Conservation (phyloP, 1,139 yeast genomes). For the Scheffersomyces illinoinensis region DNA sequence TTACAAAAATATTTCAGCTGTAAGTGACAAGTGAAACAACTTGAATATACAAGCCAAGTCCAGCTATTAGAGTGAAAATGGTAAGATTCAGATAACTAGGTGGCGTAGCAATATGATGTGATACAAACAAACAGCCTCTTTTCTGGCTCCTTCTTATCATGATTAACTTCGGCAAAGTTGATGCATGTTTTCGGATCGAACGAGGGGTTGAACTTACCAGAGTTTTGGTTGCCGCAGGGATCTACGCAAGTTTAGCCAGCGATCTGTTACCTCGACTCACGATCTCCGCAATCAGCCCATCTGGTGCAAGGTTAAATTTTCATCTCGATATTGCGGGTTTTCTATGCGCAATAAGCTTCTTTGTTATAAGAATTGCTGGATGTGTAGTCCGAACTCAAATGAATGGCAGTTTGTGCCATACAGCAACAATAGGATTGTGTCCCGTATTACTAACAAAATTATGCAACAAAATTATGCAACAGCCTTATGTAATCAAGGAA, state of each 20-base stretch:
- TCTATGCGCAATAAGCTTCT: background rate
- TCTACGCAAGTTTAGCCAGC: background rate
- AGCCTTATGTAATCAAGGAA: background rate
- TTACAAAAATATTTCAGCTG: background rate
- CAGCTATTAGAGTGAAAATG: background rate
- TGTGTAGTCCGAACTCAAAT: no score
- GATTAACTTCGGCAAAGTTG: background rate
- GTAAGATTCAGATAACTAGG: background rate
- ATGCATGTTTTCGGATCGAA: background rate
- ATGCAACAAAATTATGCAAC: background rate
- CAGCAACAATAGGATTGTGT: background rate
- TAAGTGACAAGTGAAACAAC: background rate
- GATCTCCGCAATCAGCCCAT: background rate
- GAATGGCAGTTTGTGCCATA: background rate
- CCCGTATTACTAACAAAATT: background rate
- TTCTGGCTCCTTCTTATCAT: background rate
- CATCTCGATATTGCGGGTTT: background rate
- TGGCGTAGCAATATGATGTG: background rate
- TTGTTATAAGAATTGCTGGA: background rate
- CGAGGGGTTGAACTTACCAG: background rate
- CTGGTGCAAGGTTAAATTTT: background rate
- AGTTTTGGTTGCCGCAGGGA: background rate
- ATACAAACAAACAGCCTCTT: background rate
- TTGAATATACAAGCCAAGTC: background rate
- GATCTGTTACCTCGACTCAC: background rate